Conservation (phyloP, 1,284 basidiomycete species). For the Megacollybia platyphylla region DNA sequence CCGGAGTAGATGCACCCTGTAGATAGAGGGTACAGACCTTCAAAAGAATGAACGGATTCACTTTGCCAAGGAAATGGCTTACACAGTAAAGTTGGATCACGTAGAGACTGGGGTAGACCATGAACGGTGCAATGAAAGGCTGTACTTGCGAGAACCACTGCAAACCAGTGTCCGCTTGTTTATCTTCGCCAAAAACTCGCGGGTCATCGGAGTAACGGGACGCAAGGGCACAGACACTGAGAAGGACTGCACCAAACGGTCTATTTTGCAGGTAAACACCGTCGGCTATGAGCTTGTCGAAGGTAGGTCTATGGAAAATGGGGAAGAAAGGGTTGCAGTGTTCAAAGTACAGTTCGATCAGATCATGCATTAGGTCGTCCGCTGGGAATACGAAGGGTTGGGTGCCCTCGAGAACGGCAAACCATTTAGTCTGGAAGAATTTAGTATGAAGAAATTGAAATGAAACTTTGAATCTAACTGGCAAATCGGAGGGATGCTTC, state of each 20-base stretch:
- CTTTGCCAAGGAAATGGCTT: not conserved
- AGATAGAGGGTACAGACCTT: not conserved
- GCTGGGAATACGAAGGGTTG: conserved; percentile 15
- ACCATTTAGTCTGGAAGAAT: conserved; percentile 1
- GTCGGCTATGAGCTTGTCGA: conserved; percentile 24
- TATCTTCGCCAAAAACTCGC: conserved; percentile 20
- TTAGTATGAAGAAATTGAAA: not conserved
- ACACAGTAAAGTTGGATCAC: not conserved
- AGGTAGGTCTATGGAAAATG: conserved; percentile 31
- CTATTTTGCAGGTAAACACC: conserved; percentile 22
- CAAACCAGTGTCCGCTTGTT: conserved; percentile 33
- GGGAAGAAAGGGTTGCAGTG: conserved; percentile 24
- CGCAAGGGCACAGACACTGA: conserved; percentile 35
- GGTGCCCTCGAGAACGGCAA: not conserved
- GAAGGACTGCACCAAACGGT: conserved; percentile 29
- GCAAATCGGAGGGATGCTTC: conserved; percentile 3
- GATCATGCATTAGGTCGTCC: conserved; percentile 20
- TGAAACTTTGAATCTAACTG: conserved; percentile 1
- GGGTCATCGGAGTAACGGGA: conserved; percentile 32
- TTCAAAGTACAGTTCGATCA: conserved; percentile 35
- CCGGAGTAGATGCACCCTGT: not conserved
- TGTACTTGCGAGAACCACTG: conserved; percentile 31
- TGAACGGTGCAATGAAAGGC: not conserved
- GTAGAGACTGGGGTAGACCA: not conserved
- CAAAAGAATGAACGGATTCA: not conserved